A percentile compares a stretch with the other conserved stretches of the same genome.
Conservation (phyloP, 768 basidiomycete genomes). For the Mycena chlorophos region DNA sequence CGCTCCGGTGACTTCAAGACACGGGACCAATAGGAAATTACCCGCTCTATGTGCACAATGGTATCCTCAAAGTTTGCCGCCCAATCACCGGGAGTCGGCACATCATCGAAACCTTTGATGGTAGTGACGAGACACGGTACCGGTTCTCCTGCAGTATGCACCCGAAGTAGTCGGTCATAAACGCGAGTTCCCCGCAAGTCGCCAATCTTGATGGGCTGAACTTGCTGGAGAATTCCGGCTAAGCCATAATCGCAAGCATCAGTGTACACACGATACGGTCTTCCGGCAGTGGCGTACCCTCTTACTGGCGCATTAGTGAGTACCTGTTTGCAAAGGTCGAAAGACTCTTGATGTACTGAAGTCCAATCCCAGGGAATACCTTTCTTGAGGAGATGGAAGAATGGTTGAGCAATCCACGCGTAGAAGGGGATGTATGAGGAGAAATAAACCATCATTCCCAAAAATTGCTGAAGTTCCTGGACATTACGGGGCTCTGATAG, state of each 20-base stretch:
- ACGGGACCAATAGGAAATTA: constrained; percentile 32
- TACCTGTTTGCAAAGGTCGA: constrained; percentile 29
- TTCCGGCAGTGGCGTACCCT: constrained; percentile 29
- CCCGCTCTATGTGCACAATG: constrained; percentile 30
- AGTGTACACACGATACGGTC: constrained; percentile 37
- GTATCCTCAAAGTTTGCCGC: constrained; percentile 31
- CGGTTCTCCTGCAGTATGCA: constrained; percentile 17
- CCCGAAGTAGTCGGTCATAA: constrained; percentile 27
- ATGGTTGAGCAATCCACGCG: constrained; percentile 32
- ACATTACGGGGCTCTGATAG: constrained; percentile 28
- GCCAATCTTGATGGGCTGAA: constrained; percentile 28
- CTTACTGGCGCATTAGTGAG: constrained; percentile 33
- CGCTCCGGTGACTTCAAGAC: constrained; percentile 33
- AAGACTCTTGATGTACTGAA: constrained; percentile 28
- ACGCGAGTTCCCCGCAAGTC: constrained; percentile 31
- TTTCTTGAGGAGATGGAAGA: constrained; percentile 36
- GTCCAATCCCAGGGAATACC: constrained; percentile 26
- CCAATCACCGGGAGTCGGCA: constrained; percentile 23
- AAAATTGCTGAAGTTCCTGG: constrained; percentile 31
- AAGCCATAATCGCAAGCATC: constrained; percentile 35
- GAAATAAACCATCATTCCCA: constrained; percentile 42
- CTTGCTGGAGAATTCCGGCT: constrained; percentile 33
- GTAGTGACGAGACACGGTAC: constrained; percentile 26
- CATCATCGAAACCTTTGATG: constrained; percentile 25
- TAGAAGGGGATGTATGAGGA: constrained; percentile 37